Conservation (phyloP, 1,139 yeast species). For the Petasospora fabianii region DNA sequence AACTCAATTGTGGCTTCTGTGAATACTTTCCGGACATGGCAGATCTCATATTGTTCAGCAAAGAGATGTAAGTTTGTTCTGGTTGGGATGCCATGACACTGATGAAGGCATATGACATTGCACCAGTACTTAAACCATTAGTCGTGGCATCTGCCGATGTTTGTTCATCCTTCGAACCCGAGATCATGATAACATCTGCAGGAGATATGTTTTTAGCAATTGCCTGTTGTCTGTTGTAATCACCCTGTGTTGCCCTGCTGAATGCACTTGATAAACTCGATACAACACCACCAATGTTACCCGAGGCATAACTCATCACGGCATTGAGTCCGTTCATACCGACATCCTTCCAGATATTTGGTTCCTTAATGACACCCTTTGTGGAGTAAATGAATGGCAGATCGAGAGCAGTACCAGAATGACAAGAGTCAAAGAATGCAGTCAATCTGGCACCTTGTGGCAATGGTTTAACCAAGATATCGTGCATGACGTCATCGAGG, state of each 20-base stretch:
- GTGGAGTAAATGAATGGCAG: slow-evolving; percentile 88
- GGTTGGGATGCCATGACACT: slow-evolving; percentile 64
- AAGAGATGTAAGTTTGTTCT: slow-evolving; percentile 69
- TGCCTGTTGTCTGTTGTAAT: slow-evolving; percentile 34
- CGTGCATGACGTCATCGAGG: slow-evolving; percentile 84
- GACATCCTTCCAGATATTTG: slow-evolving; percentile 80
- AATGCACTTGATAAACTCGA: slow-evolving; percentile 37
- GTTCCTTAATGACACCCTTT: slow-evolving; percentile 87
- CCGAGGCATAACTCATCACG: slow-evolving; percentile 67
- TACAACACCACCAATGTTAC: slow-evolving; percentile 60
- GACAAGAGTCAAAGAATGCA: slow-evolving; percentile 89
- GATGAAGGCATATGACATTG: slow-evolving; percentile 90
- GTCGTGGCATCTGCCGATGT: slow-evolving; percentile 48
- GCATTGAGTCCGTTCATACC: slow-evolving; percentile 75
- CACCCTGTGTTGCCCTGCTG: slow-evolving; percentile 28
- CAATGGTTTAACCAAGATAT: slow-evolving; percentile 70
- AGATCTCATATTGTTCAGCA: slow-evolving; percentile 76
- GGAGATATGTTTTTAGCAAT: slow-evolving; percentile 68
- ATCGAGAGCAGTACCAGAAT: slow-evolving; percentile 87
- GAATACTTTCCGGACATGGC: slow-evolving; percentile 67
- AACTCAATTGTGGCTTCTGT: slow-evolving; percentile 85
- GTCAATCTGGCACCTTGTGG: slow-evolving; percentile 85
- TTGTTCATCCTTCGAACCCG: slow-evolving; percentile 90
- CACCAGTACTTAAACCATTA: slow-evolving; percentile 81
- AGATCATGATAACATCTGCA: slow-evolving; percentile 81